Percentiles rank a stretch among this genome's conserved stretches.
Evolutionary conservation across 2,329 filamentous ascomycete species (phyloP).

Genomic region (Didymella segeticola): DNA sequence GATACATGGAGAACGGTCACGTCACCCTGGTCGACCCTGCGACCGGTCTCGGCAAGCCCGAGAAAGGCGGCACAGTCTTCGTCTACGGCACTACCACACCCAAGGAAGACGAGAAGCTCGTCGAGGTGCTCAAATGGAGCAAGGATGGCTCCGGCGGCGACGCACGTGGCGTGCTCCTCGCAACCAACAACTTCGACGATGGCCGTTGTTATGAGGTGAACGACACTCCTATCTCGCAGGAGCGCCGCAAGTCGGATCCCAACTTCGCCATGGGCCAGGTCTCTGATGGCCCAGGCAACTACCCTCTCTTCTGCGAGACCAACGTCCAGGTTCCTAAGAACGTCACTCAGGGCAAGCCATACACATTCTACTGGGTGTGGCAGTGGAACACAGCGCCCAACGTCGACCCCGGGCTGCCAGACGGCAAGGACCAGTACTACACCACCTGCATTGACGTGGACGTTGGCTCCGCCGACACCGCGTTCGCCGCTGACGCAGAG

Average conservation of each 20-base stretch:
- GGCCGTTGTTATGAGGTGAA: slow-evolving; percentile 87
- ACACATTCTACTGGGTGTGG: slow-evolving; percentile 96
- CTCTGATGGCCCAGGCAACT: slow-evolving; percentile 42
- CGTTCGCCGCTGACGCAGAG: slow-evolving; percentile 24
- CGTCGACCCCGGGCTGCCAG: slow-evolving; percentile 47
- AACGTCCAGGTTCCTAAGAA: slow-evolving; percentile 77
- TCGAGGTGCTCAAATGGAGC: slow-evolving; percentile 80
- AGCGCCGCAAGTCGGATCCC: slow-evolving; percentile 65
- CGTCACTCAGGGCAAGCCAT: slow-evolving; percentile 66
- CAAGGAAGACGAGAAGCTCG: slow-evolving; percentile 62
- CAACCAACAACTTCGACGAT: slow-evolving; percentile 85
- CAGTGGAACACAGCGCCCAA: slow-evolving; percentile 68
- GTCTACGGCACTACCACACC: slow-evolving; percentile 59
- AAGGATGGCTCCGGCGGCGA: slow-evolving; percentile 81
- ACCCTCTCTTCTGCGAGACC: slow-evolving; percentile 79
- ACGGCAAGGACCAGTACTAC: slow-evolving; percentile 64
- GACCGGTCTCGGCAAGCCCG: slow-evolving; percentile 51
- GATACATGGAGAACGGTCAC: slow-evolving; percentile 61
- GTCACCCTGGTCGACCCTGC: slow-evolving; percentile 49
- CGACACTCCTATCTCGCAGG: slow-evolving; percentile 59
- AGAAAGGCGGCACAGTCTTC: slow-evolving; percentile 55
- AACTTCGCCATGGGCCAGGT: slow-evolving; percentile 60
- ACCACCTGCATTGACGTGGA: slow-evolving; percentile 65
- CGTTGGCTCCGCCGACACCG: slow-evolving; percentile 45
- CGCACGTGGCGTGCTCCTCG: slow-evolving; percentile 75